phyloP scores from a whole-genome alignment of 1,284 basidiomycete species.

The Rhodotorula sp. region DNA sequence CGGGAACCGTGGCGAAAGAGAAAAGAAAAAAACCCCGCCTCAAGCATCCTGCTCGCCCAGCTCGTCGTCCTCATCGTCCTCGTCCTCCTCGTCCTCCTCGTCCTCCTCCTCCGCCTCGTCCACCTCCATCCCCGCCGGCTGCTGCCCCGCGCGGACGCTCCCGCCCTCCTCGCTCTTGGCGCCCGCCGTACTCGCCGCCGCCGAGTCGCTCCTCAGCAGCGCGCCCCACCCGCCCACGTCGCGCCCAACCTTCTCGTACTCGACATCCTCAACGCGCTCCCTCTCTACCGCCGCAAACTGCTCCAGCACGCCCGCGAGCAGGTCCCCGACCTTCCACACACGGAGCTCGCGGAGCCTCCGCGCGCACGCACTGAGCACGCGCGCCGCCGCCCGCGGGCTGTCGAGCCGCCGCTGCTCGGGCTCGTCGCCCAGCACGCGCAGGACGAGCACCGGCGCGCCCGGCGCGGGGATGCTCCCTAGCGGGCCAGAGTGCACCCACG shows the following conservation, averaged over 20 bases:
- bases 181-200: background rate
- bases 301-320: slow-evolving; percentile 21
- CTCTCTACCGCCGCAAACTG: slow-evolving; percentile 6
- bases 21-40: background rate
- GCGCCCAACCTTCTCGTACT: background rate
- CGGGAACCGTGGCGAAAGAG: too few relatives aligned
- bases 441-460: background rate
- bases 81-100: background rate
- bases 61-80: background rate
- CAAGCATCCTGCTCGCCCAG: background rate
- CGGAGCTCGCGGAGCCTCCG: slow-evolving; percentile 18
- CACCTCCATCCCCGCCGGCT: background rate
- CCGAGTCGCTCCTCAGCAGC: background rate
- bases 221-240: background rate
- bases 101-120: background rate
- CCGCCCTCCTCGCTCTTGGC: slow-evolving; percentile 2
- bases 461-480: background rate
- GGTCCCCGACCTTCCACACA: slow-evolving; percentile 40
- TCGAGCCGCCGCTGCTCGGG: slow-evolving; percentile 5
- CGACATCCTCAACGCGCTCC: background rate
- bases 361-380: slow-evolving; percentile 10
- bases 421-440: background rate
- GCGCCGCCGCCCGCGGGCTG: slow-evolving; percentile 13
- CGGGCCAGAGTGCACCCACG: slow-evolving; percentile 22
- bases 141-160: background rate